These are phyloP conservation scores for Flaveria trinervia DNA, from an alignment of 129 eudicot genomes.

Conservation along the genomic window DNA sequence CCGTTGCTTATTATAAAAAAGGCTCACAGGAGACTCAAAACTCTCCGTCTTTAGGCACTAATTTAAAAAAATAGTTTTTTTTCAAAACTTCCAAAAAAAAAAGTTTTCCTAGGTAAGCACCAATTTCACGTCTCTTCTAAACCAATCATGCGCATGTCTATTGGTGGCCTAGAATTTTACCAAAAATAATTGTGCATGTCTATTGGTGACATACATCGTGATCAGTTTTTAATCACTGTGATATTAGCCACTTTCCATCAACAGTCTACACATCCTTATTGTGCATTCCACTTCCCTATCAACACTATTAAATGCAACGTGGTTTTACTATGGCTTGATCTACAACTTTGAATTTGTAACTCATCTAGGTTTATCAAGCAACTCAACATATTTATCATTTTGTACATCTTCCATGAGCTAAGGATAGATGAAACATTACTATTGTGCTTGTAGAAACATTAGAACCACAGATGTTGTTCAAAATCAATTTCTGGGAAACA, in stretches of 20 bases:
- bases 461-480: not conserved
- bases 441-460: not conserved
- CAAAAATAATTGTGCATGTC: not conserved
- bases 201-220: not conserved
- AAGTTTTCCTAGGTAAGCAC: too few species aligned
- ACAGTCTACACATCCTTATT: too few species aligned
- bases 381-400: not conserved
- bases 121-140: not conserved
- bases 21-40: not conserved
- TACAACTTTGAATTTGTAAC: not conserved
- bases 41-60: not conserved
- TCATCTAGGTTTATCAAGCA: constrained; percentile 1
- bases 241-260: not conserved
- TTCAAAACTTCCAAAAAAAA: too few species aligned
- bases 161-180: not conserved
- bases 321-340: not conserved
- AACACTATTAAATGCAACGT: not conserved
- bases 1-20: not conserved
- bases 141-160: not conserved
- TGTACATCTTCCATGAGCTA: too few species aligned
- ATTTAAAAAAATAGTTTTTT: too few species aligned
- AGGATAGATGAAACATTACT: not conserved
- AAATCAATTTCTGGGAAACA: not conserved
- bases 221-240: not conserved
- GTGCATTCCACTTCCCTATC: not conserved